A percentile compares a stretch with the other conserved stretches of the same genome.
These are phyloP conservation scores for Rutstroemia sp. DNA, from an alignment of 2,329 filamentous ascomycete species.

Conservation along the genomic window DNA sequence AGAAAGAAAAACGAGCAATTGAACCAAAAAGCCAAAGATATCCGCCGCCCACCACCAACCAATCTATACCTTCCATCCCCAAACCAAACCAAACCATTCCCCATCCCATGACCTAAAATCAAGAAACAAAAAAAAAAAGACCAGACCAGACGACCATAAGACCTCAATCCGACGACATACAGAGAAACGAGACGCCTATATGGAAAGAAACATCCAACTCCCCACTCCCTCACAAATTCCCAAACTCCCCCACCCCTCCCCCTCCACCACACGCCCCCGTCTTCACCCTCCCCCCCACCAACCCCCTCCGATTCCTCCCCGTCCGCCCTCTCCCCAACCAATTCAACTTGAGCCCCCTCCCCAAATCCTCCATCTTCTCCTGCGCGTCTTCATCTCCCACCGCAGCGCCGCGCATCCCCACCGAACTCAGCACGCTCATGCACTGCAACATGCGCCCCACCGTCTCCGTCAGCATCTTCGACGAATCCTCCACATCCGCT, in stretches of 20 bases:
- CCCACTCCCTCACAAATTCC: neutral
- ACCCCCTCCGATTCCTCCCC: slow-evolving; percentile 80
- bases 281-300: slow-evolving; percentile 47
- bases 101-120: too few species aligned
- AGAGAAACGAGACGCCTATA: too few species aligned
- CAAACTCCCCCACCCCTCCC: neutral
- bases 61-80: too few species aligned
- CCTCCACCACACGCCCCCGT: slow-evolving; percentile 3
- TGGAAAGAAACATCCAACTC: neutral
- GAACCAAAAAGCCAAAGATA: too few species aligned
- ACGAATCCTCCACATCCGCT: slow-evolving; percentile 53
- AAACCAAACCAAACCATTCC: too few species aligned
- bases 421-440: slow-evolving; percentile 77
- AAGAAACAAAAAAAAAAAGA: too few species aligned
- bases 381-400: slow-evolving; percentile 59
- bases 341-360: slow-evolving; percentile 86
- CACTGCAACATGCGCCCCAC: slow-evolving; percentile 95
- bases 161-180: too few species aligned
- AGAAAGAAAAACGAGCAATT: too few species aligned
- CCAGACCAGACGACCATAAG: too few species aligned
- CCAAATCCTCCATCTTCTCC: slow-evolving; percentile 73
- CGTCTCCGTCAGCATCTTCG: slow-evolving; percentile 80
- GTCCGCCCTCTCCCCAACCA: slow-evolving; percentile 90
- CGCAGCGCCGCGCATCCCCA: slow-evolving; percentile 37
- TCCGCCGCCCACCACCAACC: too few species aligned